Evolutionary conservation across 2,329 filamentous ascomycete genomes (phyloP), one percentile per base, ranked within the genome.

Genomic region (Xylariaceae sp.): DNA sequence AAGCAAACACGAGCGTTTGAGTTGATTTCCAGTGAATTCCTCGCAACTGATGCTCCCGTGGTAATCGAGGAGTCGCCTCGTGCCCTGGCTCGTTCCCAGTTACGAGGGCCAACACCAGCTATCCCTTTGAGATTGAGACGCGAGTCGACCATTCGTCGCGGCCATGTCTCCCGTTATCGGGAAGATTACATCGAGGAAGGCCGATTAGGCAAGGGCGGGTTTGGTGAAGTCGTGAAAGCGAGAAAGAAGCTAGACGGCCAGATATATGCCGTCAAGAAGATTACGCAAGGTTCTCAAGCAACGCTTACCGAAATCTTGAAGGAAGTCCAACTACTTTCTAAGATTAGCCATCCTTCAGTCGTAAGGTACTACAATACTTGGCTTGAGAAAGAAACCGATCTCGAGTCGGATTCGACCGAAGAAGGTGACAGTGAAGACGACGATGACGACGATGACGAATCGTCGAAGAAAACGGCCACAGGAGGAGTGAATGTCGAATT

Each of bases 251-350:
- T 97, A 3, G 94, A 97, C 71, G 90, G 90, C 0, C 89, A 92
- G 59, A 88, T 95, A 49, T 99, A 97, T 74, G 94, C 94, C 15
- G 90, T 99, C 71, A 99, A 99, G 74, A 97, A 97, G 72, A 94
- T 99, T 62, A 90, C 87, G 1, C 90, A 94, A 66, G 87, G 88
- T 55, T 90, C 90, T 0, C 83, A 88, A 30, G 82, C 87, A 60
- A 90, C 89, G 59, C 78, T 97, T 45, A 92, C 89, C 0, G 89
- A 96, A 70, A 87, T 92, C 10, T 73, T 93, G 30, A 91, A 89
- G 57, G 90, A 94, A 73, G 93, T 97, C 47, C 88, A 92, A 71
- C 77, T 97, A 7, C 79, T 99, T 13, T 96, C 93, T n/a, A 86
- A 91, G 61, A 82, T 99, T 58, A 97, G 95, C 68, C 93, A 97